phyloP scores from a whole-genome alignment of 257 asterid genomes.

The Solanum chiquidenum region DNA sequence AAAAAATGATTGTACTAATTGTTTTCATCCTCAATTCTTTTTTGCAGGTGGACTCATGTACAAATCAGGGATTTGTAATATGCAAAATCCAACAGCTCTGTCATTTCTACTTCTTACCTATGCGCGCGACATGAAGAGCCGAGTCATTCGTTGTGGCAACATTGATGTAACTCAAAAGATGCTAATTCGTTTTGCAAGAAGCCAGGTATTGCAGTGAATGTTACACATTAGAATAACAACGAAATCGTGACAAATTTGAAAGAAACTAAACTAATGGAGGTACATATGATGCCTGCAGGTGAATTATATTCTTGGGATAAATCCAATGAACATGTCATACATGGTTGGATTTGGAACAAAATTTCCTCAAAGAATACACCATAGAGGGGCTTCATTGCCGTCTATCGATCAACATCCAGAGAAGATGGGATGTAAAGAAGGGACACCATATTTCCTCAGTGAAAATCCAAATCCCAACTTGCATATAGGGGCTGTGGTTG shows the following conservation, averaged over 20 bases:
- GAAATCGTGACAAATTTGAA: neutral
- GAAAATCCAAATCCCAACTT: constrained; percentile 28
- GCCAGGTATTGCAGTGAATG: constrained; percentile 25
- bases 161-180: constrained; percentile 21
- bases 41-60: constrained; percentile 59
- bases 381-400: constrained; percentile 38
- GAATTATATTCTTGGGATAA: constrained; percentile 43
- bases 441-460: constrained; percentile 25
- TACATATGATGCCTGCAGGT: constrained; percentile 9
- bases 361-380: constrained; percentile 40
- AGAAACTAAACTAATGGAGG: neutral
- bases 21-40: neutral
- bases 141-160: constrained; percentile 46
- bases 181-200: constrained; percentile 36
- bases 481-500: constrained; percentile 41
- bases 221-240: neutral
- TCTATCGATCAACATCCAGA: constrained; percentile 26
- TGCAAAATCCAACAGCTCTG: constrained; percentile 63
- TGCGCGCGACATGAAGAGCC: constrained; percentile 58
- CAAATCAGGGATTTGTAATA: constrained; percentile 51
- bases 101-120: constrained; percentile 70
- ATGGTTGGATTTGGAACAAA: constrained; percentile 41
- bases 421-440: constrained; percentile 40
- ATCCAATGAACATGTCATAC: constrained; percentile 40
- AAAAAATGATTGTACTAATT: neutral